These are phyloP conservation scores for Talaromyces pinophilus DNA, from an alignment of 2,329 filamentous ascomycete genomes.

Conservation along the genomic window DNA sequence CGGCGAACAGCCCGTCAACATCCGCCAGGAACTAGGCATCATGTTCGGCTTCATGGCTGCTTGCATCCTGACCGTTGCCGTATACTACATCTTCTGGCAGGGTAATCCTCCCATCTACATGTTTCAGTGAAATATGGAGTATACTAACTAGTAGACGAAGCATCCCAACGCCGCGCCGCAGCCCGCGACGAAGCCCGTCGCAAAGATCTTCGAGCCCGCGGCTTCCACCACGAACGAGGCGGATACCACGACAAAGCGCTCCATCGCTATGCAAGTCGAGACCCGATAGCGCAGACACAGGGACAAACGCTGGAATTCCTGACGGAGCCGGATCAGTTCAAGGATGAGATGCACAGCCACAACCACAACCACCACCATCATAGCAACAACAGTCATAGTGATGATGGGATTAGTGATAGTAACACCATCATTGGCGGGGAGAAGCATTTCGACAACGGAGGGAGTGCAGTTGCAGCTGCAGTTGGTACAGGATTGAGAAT, in stretches of 20 bases:
- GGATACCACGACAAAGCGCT: constrained; percentile 34
- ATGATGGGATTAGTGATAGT: neutral
- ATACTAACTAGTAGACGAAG: constrained; percentile 22
- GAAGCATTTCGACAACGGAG: neutral
- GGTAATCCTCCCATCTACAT: constrained; percentile 26
- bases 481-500: constrained; percentile 16
- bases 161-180: constrained; percentile 29
- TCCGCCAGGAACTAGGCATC: constrained; percentile 41
- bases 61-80: constrained; percentile 36
- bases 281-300: constrained; percentile 22
- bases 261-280: constrained; percentile 24
- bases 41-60: constrained; percentile 43
- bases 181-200: constrained; percentile 37
- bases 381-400: neutral
- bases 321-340: constrained; percentile 19
- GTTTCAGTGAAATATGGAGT: neutral
- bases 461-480: neutral
- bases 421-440: neutral
- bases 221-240: constrained; percentile 28
- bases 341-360: neutral
- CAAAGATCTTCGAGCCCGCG: constrained; percentile 33
- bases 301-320: constrained; percentile 22
- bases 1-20: constrained; percentile 25
- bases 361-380: neutral
- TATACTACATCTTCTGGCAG: constrained; percentile 40